Evolutionary conservation across 1,139 yeast genomes (phyloP), one percentile per base, ranked within the genome.

Genomic region (Tardiomyces depauwii): DNA sequence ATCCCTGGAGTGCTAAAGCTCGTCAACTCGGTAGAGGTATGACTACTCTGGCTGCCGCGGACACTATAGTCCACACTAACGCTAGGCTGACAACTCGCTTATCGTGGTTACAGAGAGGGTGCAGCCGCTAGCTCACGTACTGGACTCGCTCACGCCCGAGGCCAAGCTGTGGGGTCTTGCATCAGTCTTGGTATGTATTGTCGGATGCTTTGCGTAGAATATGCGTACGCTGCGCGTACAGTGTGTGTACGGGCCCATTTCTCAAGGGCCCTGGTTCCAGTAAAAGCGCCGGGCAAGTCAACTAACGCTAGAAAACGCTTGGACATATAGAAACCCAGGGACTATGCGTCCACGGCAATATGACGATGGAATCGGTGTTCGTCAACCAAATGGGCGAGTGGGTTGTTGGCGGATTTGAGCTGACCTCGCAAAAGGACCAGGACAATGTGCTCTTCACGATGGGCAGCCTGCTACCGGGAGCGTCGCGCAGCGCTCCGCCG

Each of bases 381-480:
- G 78, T 86, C 13, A 82, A 76, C 47, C 74, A 71, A 19, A 60
- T 70, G 39, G 95, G 96, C 9, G 95, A 85, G 57, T 86, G 95
- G 93, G 82, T 80, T 49, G 61, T 89, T 23, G 84, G 85, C 53
- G 96, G 96, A 1, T 77, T 88, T 56, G 97, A 89, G 61, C 63
- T 84, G 3, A 73, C 82, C 7, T 47, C 54, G n/a, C 47, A 55
- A 11, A 54, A 49, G 21, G 59, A 52, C 39, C 54, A 55, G 41
- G 63, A 60, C n/a, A 52, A 55, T 13, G 46, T 55, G 0, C 45
- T 55, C 23, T 56, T 54, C 25, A 49, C 58, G 4, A 60, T 59
- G 42, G 67, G 62, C 6, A 54, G 59, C 1, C 47, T 61, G 11
- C 51, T 68, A 28, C 68, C 70, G 2, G 65, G 62, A 4, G 57